phyloP scores from a whole-genome alignment of 805 yeast species.

The Candida ovalis region DNA sequence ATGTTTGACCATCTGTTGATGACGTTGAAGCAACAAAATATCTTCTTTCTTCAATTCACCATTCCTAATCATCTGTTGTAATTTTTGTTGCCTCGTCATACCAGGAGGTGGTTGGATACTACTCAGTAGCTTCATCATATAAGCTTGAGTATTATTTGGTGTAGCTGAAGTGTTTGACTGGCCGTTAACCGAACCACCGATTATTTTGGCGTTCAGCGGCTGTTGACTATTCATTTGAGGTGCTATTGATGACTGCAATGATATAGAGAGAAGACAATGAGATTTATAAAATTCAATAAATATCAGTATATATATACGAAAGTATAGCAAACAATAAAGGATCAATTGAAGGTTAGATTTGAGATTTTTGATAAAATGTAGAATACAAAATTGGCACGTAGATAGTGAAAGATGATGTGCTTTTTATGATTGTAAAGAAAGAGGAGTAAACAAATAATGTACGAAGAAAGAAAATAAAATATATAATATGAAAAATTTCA shows the following conservation, averaged over 20 bases:
- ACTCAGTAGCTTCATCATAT: conserved; percentile 26
- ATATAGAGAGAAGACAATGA: background rate
- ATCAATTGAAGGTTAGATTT: background rate
- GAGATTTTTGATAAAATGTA: background rate
- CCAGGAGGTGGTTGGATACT: conserved; percentile 33
- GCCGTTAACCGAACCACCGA: conserved; percentile 12
- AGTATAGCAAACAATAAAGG: background rate
- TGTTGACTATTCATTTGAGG: background rate
- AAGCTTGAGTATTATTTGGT: conserved; percentile 19
- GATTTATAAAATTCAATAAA: background rate
- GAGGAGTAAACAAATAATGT: background rate
- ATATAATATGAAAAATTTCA: background rate
- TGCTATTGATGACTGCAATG: background rate
- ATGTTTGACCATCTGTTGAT: conserved; percentile 30
- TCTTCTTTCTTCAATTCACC: conserved; percentile 32
- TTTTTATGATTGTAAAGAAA: background rate
- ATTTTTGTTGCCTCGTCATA: conserved; percentile 30
- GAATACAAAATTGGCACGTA: background rate
- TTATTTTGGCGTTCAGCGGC: conserved; percentile 4
- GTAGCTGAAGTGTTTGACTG: conserved; percentile 2
- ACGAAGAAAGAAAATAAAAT: background rate
- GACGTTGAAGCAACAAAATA: conserved; percentile 28
- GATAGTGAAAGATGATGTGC: background rate
- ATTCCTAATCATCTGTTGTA: conserved; percentile 29
- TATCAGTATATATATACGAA: background rate